These are phyloP conservation scores for Hibiscus mutabilis DNA, from an alignment of 345 rosid genomes.

Conservation along the genomic window DNA sequence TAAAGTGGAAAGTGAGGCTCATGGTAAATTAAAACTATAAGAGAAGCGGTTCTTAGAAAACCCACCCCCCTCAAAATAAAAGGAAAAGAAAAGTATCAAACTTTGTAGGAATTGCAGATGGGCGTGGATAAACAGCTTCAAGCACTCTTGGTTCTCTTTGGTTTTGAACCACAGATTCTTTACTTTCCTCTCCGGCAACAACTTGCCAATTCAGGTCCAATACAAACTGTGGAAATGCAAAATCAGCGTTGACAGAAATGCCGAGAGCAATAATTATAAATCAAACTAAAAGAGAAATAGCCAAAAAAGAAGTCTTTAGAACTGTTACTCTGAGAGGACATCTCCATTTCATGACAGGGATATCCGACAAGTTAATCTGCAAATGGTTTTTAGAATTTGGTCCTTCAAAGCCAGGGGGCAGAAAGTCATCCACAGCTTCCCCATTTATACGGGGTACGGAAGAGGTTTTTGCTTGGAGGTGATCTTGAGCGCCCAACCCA, in stretches of 20 bases:
- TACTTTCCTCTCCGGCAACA: conserved; percentile 86
- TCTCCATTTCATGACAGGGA: conserved; percentile 71
- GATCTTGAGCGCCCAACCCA: conserved; percentile 73
- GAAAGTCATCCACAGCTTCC: conserved; percentile 6
- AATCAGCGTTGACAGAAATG: conserved; percentile 19
- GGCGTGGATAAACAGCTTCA: conserved; percentile 52
- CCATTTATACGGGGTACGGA: conserved; percentile 44
- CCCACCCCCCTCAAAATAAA: background rate
- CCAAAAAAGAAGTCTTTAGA: background rate
- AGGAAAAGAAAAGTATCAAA: conserved; percentile 21
- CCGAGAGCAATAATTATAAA: conserved; percentile 5
- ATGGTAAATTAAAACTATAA: conserved; percentile 12
- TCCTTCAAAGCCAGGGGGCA: conserved; percentile 79
- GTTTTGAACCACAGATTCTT: conserved; percentile 59
- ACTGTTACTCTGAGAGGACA: conserved; percentile 39
- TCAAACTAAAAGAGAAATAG: background rate
- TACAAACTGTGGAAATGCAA: conserved; percentile 43
- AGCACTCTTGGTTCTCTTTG: conserved; percentile 88
- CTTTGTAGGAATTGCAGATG: conserved; percentile 55
- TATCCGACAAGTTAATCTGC: conserved; percentile 55
- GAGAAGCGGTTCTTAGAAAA: background rate
- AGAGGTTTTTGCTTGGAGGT: conserved; percentile 83
- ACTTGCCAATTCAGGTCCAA: conserved; percentile 56
- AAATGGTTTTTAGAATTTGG: conserved; percentile 34
- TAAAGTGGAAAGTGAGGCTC: background rate